phyloP scores from a whole-genome alignment of 305 asterid genomes.

The Rubia occidens region DNA sequence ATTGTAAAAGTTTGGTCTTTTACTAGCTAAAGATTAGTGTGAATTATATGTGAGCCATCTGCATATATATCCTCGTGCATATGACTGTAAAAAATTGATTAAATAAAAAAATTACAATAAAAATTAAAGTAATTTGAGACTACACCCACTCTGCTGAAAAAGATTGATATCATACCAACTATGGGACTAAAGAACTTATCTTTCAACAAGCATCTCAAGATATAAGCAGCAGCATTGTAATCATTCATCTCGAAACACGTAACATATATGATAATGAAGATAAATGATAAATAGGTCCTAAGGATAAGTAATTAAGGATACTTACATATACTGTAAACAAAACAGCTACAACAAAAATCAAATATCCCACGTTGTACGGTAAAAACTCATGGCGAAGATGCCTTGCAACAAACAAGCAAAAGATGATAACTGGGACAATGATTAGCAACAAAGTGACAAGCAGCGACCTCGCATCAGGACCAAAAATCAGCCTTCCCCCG shows the following conservation, averaged over 20 bases:
- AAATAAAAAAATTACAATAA: background rate
- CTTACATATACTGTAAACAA: constrained; percentile 73
- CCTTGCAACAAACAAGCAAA: constrained; percentile 86
- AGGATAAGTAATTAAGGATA: constrained; percentile 21
- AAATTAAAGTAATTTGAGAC: background rate
- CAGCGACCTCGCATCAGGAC: constrained; percentile 94
- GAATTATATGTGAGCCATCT: background rate
- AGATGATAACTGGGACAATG: constrained; percentile 64
- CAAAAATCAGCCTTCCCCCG: constrained; percentile 93
- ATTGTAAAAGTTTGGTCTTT: background rate
- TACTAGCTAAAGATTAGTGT: background rate
- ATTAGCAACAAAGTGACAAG: constrained; percentile 72
- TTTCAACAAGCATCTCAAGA: background rate
- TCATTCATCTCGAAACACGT: background rate
- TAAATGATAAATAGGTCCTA: background rate
- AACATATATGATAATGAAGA: background rate
- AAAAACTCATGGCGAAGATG: constrained; percentile 92
- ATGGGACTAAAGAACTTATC: background rate
- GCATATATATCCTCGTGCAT: background rate
- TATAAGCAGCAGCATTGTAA: constrained; percentile 1
- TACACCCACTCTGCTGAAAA: background rate
- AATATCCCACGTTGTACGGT: constrained; percentile 75
- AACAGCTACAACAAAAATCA: constrained; percentile 53
- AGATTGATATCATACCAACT: background rate
- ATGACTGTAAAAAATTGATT: background rate